phyloP scores from a whole-genome alignment of 805 yeast genomes.

The Yarrowia sp. region DNA sequence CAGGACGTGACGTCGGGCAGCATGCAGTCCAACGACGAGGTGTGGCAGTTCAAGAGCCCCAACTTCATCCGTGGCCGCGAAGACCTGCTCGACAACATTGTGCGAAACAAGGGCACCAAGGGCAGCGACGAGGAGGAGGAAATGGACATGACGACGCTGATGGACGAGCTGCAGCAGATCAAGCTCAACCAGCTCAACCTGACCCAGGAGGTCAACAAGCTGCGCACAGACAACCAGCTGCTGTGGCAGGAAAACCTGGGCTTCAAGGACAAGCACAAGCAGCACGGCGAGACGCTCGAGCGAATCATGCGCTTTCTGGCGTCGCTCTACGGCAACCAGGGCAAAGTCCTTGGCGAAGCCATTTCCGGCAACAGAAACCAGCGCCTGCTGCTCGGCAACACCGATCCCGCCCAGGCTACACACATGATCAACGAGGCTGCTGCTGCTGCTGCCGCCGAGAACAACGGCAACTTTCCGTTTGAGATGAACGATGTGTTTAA shows the following conservation, averaged over 20 bases:
- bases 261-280: constrained; percentile 78
- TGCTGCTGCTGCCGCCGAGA: constrained; percentile 27
- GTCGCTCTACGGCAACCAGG: constrained; percentile 67
- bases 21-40: constrained; percentile 59
- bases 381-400: constrained; percentile 31
- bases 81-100: constrained; percentile 79
- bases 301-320: constrained; percentile 85
- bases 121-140: constrained; percentile 44
- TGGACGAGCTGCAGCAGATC: constrained; percentile 70
- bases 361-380: constrained; percentile 28
- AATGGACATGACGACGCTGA: constrained; percentile 48
- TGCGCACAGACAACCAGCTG: constrained; percentile 81
- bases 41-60: constrained; percentile 85
- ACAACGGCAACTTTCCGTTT: constrained; percentile 19
- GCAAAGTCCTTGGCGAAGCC: constrained; percentile 43
- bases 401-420: constrained; percentile 15
- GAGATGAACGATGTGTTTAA: constrained; percentile 21
- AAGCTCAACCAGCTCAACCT: constrained; percentile 76
- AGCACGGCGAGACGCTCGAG: constrained; percentile 84
- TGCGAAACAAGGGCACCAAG: constrained; percentile 59
- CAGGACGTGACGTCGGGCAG: constrained; percentile 79
- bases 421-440: constrained; percentile 21
- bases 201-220: constrained; percentile 76
- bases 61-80: constrained; percentile 73
- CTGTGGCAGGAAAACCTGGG: constrained; percentile 86